A percentile compares a stretch with the other conserved stretches of the same genome.
phyloP scores from a whole-genome alignment of 192 early-diverging fungal genomes.

The Dissophora globulifera region DNA sequence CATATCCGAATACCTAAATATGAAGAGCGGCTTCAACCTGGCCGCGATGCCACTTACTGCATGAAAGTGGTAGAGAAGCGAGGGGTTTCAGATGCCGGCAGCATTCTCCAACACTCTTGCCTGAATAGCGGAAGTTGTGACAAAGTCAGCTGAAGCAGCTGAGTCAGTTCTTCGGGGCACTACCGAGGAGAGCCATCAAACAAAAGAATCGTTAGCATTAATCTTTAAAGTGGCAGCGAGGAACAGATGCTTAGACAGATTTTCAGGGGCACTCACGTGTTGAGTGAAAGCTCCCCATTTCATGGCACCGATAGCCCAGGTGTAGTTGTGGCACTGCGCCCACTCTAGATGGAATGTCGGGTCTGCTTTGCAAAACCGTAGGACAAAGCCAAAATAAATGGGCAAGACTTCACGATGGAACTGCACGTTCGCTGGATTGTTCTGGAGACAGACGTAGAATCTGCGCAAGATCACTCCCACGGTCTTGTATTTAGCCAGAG shows the following conservation, averaged over 20 bases:
- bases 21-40: too few species aligned
- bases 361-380: slow-evolving; percentile 15
- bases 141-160: slow-evolving; percentile 31
- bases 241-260: too few species aligned
- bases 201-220: not conserved
- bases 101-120: slow-evolving; percentile 37
- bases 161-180: slow-evolving; percentile 35
- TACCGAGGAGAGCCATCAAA: not conserved
- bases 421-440: slow-evolving; percentile 26
- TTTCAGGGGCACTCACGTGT: slow-evolving; percentile 21
- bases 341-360: slow-evolving; percentile 26
- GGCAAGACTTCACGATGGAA: slow-evolving; percentile 46
- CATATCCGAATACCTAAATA: not conserved
- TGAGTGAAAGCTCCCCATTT: slow-evolving; percentile 45
- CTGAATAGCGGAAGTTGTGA: slow-evolving; percentile 12
- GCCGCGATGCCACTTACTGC: slow-evolving; percentile 8
- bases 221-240: too few species aligned
- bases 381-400: slow-evolving; percentile 46
- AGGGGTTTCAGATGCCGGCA: slow-evolving; percentile 8
- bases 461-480: slow-evolving; percentile 6
- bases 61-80: slow-evolving; percentile 8
- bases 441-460: slow-evolving; percentile 44
- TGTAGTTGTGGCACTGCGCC: slow-evolving; percentile 39
- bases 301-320: slow-evolving; percentile 50
- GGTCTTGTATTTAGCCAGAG: slow-evolving; percentile 14